These are phyloP conservation scores for Auriscalpium vulgare DNA, from an alignment of 768 basidiomycete species.

Conservation along the genomic window DNA sequence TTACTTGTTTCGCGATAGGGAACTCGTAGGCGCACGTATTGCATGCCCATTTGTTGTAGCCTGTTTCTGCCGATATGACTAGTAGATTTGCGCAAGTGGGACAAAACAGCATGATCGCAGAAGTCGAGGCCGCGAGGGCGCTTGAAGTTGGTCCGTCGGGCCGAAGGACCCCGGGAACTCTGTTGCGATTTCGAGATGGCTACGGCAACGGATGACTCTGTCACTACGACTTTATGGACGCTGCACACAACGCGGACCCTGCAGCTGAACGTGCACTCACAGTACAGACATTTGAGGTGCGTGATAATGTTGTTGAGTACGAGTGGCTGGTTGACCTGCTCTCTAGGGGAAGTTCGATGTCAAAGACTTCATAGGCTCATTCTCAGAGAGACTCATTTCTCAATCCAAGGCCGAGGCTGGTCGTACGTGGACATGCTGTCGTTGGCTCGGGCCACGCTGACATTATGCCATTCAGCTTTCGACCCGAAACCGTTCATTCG, in stretches of 20 bases:
- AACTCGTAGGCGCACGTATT: constrained; percentile 95
- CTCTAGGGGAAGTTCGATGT: constrained; percentile 82
- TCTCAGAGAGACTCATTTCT: constrained; percentile 83
- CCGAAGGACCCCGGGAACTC: neutral
- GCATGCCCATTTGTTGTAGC: constrained; percentile 89
- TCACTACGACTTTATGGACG: too few relatives aligned
- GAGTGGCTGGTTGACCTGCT: neutral
- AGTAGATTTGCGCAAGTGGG: constrained; percentile 90
- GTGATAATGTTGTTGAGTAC: neutral
- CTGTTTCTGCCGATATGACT: constrained; percentile 66
- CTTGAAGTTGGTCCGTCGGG: neutral
- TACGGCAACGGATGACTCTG: too few relatives aligned
- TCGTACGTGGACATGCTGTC: constrained; percentile 40
- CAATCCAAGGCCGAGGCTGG: constrained; percentile 80
- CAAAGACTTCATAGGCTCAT: constrained; percentile 77
- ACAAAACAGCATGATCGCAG: constrained; percentile 73
- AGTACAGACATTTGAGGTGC: constrained; percentile 13
- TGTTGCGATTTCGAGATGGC: too few relatives aligned
- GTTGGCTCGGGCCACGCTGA: neutral
- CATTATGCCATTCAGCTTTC: constrained; percentile 50
- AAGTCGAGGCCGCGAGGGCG: neutral
- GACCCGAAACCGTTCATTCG: constrained; percentile 89
- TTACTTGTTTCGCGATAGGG: constrained; percentile 77
- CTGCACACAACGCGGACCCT: neutral
- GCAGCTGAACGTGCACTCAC: constrained; percentile 3